These are phyloP conservation scores for Sclerospora graminicola DNA, from an alignment of 352 stramenopile genomes.

Conservation along the genomic window DNA sequence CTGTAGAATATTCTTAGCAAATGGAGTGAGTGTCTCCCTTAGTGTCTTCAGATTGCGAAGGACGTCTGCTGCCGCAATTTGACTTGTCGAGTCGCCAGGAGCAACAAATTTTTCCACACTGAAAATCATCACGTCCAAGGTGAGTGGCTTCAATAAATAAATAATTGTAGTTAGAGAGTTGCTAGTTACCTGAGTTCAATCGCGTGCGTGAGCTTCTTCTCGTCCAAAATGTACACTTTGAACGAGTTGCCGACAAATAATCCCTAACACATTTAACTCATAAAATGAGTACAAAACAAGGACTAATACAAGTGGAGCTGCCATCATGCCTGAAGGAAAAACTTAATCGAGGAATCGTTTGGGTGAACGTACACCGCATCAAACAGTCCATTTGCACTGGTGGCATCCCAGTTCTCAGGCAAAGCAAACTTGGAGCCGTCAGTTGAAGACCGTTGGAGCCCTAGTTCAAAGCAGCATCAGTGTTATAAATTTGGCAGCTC, in stretches of 20 bases:
- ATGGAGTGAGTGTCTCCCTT: constrained; percentile 39
- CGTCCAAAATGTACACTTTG: constrained; percentile 65
- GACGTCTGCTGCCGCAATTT: constrained; percentile 26
- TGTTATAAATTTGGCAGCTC: too few relatives aligned
- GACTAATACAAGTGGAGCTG: not conserved
- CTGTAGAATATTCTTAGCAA: constrained; percentile 43
- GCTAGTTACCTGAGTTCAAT: constrained; percentile 54
- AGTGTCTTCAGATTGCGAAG: constrained; percentile 42
- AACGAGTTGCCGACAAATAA: constrained; percentile 72
- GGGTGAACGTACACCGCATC: constrained; percentile 40
- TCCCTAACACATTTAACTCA: constrained; percentile 23
- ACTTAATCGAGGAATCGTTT: constrained; percentile 38
- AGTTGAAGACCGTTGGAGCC: constrained; percentile 25
- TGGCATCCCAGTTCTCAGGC: constrained; percentile 46
- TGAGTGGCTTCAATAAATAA: not conserved
- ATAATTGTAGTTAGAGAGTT: not conserved
- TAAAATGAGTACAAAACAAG: not conserved
- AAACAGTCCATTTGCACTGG: constrained; percentile 53
- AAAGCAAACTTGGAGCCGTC: constrained; percentile 21
- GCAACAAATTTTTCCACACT: constrained; percentile 33
- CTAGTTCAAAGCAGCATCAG: constrained; percentile 12
- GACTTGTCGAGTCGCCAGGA: constrained; percentile 8
- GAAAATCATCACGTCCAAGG: not conserved
- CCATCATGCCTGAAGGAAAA: constrained; percentile 45
- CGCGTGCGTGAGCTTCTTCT: constrained; percentile 55